Base-by-base conservation (phyloP, 148 eudicot species). In the Talinum fruticosum region DNA sequence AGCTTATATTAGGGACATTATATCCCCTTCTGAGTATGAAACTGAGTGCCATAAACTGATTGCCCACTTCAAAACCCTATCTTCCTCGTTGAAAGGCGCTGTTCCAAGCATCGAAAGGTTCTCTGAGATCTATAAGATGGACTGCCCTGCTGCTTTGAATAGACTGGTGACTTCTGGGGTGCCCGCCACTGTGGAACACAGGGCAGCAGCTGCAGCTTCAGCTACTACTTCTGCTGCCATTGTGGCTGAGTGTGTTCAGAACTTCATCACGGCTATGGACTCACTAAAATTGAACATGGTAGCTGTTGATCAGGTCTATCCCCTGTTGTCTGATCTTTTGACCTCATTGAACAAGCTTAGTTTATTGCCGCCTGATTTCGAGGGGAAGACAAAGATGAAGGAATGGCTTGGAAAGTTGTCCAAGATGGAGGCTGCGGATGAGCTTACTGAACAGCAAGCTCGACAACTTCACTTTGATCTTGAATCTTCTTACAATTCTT, bases 381-480 rank as follows among this genome's bases (percentile, higher is more conserved):
- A 93, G 59, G 93, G 93, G 59, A 90, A 90, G 90, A 85, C 82
- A 0, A 93, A 89, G 87, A 89, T 88, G 93, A 91, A 80, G 53
- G 93, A 94, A 79, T 93, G 98, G 97, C 86, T 93, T 49, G 87
- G 82, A 0, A 84, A 89, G 79, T 79, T 93, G 51, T 80, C 91
- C 0, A 90, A 91, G 85, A 93, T 91, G 97, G 91, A 93, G 10
- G 98, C 98, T 41, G 85, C 92, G 0, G 94, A 93, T 86, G 98
- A 93, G 86, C 78, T 91, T 61, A 90, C 91, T 2, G 94, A 88
- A 79, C 93, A 93, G 86, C 97, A 92, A 86, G 86, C 92, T 35
- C 73, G 95, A 47, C 95, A 94, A 82, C 97, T 94, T 61, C 93
- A 88, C 85, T 94, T 94, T 80, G 98, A 94, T 83, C 83, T 94